Evolutionary conservation across 2,329 filamentous ascomycete genomes (phyloP).

Genomic region (Dichotomopilus funicola): DNA sequence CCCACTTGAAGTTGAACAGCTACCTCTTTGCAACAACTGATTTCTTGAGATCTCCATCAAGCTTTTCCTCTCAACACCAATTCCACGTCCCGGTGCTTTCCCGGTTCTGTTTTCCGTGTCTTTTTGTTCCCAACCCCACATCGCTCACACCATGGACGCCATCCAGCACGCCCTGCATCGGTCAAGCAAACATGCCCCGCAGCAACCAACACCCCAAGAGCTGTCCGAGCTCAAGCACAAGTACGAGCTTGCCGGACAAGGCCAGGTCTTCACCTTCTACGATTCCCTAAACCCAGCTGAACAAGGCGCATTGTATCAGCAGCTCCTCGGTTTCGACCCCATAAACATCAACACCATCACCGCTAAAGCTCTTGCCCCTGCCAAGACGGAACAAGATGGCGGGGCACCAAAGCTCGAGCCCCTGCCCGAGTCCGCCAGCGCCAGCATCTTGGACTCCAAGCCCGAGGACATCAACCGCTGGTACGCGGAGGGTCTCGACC

Average conservation of each 20-base stretch:
- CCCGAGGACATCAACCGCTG: slow-evolving; percentile 71
- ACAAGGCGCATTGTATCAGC: slow-evolving; percentile 71
- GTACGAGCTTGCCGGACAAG: slow-evolving; percentile 69
- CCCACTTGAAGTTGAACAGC: not conserved
- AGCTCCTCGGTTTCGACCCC: slow-evolving; percentile 77
- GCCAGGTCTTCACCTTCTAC: slow-evolving; percentile 82
- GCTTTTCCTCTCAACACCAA: not conserved
- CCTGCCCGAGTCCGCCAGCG: slow-evolving; percentile 76
- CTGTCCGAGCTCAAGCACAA: slow-evolving; percentile 62
- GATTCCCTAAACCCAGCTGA: slow-evolving; percentile 68
- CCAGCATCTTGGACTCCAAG: slow-evolving; percentile 86
- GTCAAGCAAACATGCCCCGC: slow-evolving; percentile 7
- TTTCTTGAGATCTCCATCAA: not conserved
- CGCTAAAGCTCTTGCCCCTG: slow-evolving; percentile 72
- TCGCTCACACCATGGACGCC: not conserved
- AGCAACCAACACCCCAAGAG: slow-evolving; percentile 57
- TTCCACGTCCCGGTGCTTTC: not conserved
- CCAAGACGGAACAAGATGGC: slow-evolving; percentile 49
- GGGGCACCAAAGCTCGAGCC: slow-evolving; percentile 62
- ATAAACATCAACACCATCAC: slow-evolving; percentile 82
- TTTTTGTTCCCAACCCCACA: not conserved
- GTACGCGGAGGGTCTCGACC: slow-evolving; percentile 77
- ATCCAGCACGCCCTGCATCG: slow-evolving; percentile 1
- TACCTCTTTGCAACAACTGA: not conserved
- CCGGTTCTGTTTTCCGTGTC: not conserved